These are phyloP conservation scores for Tilletia indica DNA, from an alignment of 1,284 basidiomycete genomes.

Conservation along the genomic window DNA sequence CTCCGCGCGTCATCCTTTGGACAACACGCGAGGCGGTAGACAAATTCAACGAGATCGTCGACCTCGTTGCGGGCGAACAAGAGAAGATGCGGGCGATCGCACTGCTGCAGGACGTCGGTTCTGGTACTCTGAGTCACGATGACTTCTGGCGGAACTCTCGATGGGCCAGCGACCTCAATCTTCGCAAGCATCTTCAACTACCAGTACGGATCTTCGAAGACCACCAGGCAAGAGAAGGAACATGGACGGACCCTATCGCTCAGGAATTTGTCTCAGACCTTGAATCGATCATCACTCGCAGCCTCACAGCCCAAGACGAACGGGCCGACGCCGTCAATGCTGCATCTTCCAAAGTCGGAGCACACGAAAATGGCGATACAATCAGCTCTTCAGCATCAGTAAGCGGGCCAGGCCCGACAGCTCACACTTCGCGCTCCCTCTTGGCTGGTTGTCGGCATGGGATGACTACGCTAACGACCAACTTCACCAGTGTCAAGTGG, in stretches of 20 bases:
- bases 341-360: not conserved
- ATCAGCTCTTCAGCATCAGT: not conserved
- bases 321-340: not conserved
- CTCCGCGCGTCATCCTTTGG: slow-evolving; percentile 12
- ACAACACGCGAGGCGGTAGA: slow-evolving; percentile 18
- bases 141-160: not conserved
- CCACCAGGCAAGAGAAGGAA: not conserved
- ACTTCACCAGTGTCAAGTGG: slow-evolving; percentile 41
- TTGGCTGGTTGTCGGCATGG: slow-evolving; percentile 24
- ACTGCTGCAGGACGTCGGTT: not conserved
- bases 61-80: slow-evolving; percentile 9
- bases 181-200: not conserved
- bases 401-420: slow-evolving; percentile 10
- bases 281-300: not conserved
- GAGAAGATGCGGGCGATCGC: slow-evolving; percentile 21
- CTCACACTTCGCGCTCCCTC: slow-evolving; percentile 27
- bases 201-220: not conserved
- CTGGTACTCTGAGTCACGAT: not conserved
- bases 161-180: not conserved
- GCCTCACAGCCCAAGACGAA: not conserved
- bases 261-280: not conserved
- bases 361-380: not conserved
- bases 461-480: slow-evolving; percentile 40
- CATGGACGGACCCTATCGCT: not conserved
- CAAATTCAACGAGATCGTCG: slow-evolving; percentile 24